phyloP scores from a whole-genome alignment of 2,329 filamentous ascomycete genomes.

The Cladobotryum mycophilum region DNA sequence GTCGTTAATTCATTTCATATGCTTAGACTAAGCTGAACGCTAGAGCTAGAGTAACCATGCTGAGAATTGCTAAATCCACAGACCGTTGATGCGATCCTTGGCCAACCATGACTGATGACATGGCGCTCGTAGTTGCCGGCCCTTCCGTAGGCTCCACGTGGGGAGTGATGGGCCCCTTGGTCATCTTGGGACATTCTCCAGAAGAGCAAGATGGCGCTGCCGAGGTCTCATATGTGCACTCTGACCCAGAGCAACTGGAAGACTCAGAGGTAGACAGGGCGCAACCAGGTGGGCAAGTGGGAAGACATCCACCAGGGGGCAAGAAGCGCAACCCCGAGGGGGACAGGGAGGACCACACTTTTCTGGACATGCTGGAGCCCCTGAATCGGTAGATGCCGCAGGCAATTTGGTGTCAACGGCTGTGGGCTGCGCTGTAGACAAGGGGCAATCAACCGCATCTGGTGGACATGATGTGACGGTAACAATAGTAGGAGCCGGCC shows the following conservation, averaged over 20 bases:
- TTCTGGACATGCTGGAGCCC: not conserved
- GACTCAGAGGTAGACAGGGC: not conserved
- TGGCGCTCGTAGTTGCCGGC: constrained; percentile 1
- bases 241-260: not conserved
- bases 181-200: not conserved
- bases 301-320: not conserved
- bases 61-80: not conserved
- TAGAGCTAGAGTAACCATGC: not conserved
- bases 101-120: constrained; percentile 8
- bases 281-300: not conserved
- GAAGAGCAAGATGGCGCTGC: not conserved
- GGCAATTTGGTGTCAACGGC: not conserved
- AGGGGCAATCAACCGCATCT: constrained; percentile 50
- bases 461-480: constrained; percentile 39
- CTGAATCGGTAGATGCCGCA: not conserved
- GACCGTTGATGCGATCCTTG: constrained; percentile 4
- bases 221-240: not conserved
- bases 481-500: constrained; percentile 9
- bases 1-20: not conserved
- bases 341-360: not conserved
- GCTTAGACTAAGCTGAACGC: not conserved
- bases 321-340: not conserved
- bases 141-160: not conserved
- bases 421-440: not conserved
- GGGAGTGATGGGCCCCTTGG: not conserved